These are phyloP conservation scores for Parietaria judaica DNA, from an alignment of 306 rosid genomes.

Conservation along the genomic window DNA sequence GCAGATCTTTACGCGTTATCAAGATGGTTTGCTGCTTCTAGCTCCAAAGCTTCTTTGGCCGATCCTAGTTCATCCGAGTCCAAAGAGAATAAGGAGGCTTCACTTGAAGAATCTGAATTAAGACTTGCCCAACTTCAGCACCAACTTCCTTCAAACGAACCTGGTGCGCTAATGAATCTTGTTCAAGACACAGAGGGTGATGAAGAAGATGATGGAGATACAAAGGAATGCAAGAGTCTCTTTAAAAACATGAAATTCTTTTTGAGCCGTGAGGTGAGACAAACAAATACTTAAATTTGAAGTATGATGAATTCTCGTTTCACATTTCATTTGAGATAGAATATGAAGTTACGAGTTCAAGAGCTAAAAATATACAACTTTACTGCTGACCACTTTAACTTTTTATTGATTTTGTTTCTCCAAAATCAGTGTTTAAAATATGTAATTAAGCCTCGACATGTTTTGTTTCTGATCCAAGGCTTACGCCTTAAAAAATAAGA, in stretches of 20 bases:
- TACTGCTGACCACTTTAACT: too few relatives aligned
- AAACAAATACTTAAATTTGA: neutral
- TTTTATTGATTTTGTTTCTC: too few relatives aligned
- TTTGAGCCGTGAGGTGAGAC: constrained; percentile 83
- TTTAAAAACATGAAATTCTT: constrained; percentile 71
- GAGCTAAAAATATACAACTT: neutral
- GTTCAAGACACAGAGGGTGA: constrained; percentile 51
- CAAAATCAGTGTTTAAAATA: too few relatives aligned
- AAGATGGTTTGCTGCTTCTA: constrained; percentile 44
- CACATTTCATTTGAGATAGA: neutral
- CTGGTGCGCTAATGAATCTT: constrained; percentile 79
- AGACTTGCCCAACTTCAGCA: constrained; percentile 94
- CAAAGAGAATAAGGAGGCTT: constrained; percentile 29
- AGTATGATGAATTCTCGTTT: neutral
- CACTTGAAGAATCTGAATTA: constrained; percentile 47
- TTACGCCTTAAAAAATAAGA: too few relatives aligned
- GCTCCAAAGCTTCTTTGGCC: constrained; percentile 25
- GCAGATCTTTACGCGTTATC: constrained; percentile 77
- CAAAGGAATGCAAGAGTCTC: constrained; percentile 61
- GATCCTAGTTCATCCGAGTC: constrained; percentile 39
- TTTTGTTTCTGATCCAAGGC: too few relatives aligned
- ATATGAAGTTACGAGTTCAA: neutral
- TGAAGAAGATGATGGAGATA: constrained; percentile 72
- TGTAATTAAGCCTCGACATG: too few relatives aligned
- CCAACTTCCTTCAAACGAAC: constrained; percentile 81